A percentile compares a stretch with the other conserved stretches of the same genome.
phyloP scores from a whole-genome alignment of 352 stramenopile species.

The Peronospora farinosa region DNA sequence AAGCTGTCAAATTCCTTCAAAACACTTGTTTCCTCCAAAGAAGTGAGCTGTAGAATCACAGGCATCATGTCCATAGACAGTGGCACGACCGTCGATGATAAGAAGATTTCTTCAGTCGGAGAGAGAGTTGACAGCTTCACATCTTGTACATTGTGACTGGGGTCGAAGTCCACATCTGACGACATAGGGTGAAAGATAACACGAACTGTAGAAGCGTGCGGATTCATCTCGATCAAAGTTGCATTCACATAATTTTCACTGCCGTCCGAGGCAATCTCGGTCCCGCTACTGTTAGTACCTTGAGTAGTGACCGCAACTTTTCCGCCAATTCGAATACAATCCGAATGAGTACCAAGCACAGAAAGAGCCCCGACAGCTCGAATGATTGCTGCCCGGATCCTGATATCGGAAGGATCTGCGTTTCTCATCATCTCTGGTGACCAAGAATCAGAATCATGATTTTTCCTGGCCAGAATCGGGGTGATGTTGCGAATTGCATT shows the following conservation, averaged over 20 bases:
- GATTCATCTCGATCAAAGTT: slow-evolving; percentile 73
- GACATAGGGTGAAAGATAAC: slow-evolving; percentile 70
- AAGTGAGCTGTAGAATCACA: slow-evolving; percentile 75
- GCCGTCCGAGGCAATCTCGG: slow-evolving; percentile 31
- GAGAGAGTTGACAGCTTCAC: slow-evolving; percentile 59
- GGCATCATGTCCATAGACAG: slow-evolving; percentile 76
- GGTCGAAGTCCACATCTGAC: slow-evolving; percentile 56
- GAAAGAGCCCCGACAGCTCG: slow-evolving; percentile 75
- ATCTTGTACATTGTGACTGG: slow-evolving; percentile 80
- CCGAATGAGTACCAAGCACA: slow-evolving; percentile 76
- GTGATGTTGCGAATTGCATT: slow-evolving; percentile 68
- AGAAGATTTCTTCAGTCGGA: slow-evolving; percentile 72
- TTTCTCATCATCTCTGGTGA: slow-evolving; percentile 4
- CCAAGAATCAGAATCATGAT: slow-evolving; percentile 11
- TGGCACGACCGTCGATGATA: slow-evolving; percentile 40
- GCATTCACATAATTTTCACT: slow-evolving; percentile 42
- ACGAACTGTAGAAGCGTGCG: slow-evolving; percentile 53
- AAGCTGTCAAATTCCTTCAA: slow-evolving; percentile 68
- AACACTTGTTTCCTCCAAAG: slow-evolving; percentile 60
- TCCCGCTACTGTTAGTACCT: slow-evolving; percentile 15
- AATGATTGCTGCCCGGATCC: slow-evolving; percentile 63
- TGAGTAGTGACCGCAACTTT: slow-evolving; percentile 64
- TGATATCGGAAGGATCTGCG: slow-evolving; percentile 47
- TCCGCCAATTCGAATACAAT: slow-evolving; percentile 78
- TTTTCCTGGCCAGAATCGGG: slow-evolving; percentile 47